Conservation (phyloP, 2,329 filamentous ascomycete species). For the Colletotrichum tabaci region DNA sequence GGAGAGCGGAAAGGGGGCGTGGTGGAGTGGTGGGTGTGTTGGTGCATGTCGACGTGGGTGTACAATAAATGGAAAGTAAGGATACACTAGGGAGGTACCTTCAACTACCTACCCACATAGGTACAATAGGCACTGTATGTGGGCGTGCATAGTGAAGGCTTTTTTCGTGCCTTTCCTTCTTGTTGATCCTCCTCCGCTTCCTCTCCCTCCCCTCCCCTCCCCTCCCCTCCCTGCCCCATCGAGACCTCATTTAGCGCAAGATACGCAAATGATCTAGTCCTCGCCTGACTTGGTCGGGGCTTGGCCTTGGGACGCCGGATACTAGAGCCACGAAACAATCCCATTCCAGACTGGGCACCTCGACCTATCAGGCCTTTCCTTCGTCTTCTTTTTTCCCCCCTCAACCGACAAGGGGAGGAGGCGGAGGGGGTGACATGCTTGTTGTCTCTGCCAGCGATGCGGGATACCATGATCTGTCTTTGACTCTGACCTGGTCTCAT, state of each 20-base stretch:
- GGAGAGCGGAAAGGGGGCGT: constrained; percentile 21
- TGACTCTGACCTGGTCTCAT: constrained; percentile 25
- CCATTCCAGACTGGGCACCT: constrained; percentile 33
- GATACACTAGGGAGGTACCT: no score
- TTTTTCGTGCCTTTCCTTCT: constrained; percentile 20
- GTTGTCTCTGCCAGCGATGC: constrained; percentile 33
- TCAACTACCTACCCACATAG: no score
- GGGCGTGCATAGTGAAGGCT: constrained; percentile 23
- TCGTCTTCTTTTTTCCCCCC: no score
- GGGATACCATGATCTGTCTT: constrained; percentile 37
- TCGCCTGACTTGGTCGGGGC: constrained; percentile 15
- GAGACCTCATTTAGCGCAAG: constrained; percentile 34
- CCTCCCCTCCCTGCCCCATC: constrained; percentile 13
- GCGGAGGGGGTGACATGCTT: constrained; percentile 6
- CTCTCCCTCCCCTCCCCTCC: no score
- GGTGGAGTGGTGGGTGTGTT: constrained; percentile 5
- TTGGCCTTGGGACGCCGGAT: constrained; percentile 19
- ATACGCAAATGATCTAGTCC: constrained; percentile 31
- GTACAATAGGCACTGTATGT: neutral
- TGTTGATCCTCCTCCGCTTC: constrained; percentile 19
- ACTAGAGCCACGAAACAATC: constrained; percentile 36
- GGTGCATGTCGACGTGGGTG: constrained; percentile 13
- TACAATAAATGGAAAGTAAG: neutral
- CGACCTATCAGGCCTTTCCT: neutral
- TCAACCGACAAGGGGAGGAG: neutral